Evolutionary conservation across 371 early-diverging fungal species (phyloP).

Genomic region (Mucor ambiguus): DNA sequence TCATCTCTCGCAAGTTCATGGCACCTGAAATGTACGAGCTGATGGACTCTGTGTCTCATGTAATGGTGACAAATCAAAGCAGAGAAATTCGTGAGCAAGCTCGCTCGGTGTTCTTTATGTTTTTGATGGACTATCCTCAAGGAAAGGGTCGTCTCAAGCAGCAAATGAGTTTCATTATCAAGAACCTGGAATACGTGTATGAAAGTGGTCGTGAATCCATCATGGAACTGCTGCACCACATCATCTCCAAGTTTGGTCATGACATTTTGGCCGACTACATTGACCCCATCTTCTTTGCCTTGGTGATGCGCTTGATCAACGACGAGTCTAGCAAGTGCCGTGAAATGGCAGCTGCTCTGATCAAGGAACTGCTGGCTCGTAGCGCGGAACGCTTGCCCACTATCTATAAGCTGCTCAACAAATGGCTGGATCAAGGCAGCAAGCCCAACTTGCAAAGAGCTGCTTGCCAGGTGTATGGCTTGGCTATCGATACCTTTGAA

Average conservation of each 20-base stretch:
- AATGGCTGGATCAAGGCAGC: constrained; percentile 70
- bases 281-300: constrained; percentile 82
- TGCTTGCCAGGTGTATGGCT: constrained; percentile 84
- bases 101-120: constrained; percentile 81
- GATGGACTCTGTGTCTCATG: constrained; percentile 75
- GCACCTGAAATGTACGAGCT: constrained; percentile 91
- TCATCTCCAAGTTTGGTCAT: constrained; percentile 79
- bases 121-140: constrained; percentile 94
- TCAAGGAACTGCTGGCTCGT: constrained; percentile 67
- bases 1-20: constrained; percentile 83
- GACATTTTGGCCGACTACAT: constrained; percentile 72
- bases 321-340: constrained; percentile 92
- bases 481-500: constrained; percentile 77
- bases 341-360: constrained; percentile 80
- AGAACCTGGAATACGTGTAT: constrained; percentile 86
- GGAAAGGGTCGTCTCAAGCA: constrained; percentile 76
- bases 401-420: constrained; percentile 63
- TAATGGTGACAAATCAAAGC: constrained; percentile 88
- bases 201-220: constrained; percentile 91
- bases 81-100: constrained; percentile 81
- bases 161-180: constrained; percentile 84
- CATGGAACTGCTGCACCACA: constrained; percentile 79
- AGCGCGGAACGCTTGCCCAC: constrained; percentile 56
- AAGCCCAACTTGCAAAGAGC: constrained; percentile 68
- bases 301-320: constrained; percentile 84